phyloP scores from a whole-genome alignment of 257 asterid genomes.

The Fraxinus quadrangulata region DNA sequence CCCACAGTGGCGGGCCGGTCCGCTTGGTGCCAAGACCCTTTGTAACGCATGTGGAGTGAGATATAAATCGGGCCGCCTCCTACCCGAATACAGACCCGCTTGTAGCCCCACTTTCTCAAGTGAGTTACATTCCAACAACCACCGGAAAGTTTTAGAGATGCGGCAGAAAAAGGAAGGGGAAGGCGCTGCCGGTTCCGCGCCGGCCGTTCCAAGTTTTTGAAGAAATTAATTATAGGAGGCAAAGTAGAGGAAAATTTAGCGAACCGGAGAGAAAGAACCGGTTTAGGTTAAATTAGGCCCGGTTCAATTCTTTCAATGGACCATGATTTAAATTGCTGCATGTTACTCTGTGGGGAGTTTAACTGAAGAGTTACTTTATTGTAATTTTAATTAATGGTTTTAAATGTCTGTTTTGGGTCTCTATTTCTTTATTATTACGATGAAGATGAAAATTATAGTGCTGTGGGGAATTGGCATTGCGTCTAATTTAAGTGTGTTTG shows the following conservation, averaged over 20 bases:
- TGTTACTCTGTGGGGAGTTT: constrained; percentile 41
- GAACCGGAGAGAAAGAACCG: constrained; percentile 30
- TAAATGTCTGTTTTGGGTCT: constrained; percentile 1
- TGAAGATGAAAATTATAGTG: too few species aligned
- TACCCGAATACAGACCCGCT: constrained; percentile 95
- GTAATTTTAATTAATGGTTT: constrained; percentile 25
- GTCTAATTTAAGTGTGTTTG: constrained; percentile 18
- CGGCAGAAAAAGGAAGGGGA: constrained; percentile 64
- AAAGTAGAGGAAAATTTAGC: constrained; percentile 10
- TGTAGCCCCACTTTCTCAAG: constrained; percentile 86
- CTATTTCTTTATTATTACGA: not conserved
- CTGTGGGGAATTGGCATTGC: not conserved
- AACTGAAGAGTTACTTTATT: constrained; percentile 48
- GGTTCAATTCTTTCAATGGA: constrained; percentile 51
- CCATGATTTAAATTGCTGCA: constrained; percentile 52
- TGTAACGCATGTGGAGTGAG: constrained; percentile 97
- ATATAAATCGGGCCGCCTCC: constrained; percentile 82
- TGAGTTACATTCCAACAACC: constrained; percentile 80
- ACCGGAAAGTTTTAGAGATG: constrained; percentile 93
- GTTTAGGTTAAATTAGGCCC: constrained; percentile 30
- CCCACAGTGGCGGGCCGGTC: constrained; percentile 98
- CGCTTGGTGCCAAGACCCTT: constrained; percentile 86
- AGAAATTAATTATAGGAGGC: constrained; percentile 24
- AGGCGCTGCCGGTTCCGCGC: constrained; percentile 30
- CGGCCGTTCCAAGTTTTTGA: constrained; percentile 68